These are phyloP conservation scores for Nyctanthes arbortristis DNA, from an alignment of 257 asterid genomes.

Conservation along the genomic window DNA sequence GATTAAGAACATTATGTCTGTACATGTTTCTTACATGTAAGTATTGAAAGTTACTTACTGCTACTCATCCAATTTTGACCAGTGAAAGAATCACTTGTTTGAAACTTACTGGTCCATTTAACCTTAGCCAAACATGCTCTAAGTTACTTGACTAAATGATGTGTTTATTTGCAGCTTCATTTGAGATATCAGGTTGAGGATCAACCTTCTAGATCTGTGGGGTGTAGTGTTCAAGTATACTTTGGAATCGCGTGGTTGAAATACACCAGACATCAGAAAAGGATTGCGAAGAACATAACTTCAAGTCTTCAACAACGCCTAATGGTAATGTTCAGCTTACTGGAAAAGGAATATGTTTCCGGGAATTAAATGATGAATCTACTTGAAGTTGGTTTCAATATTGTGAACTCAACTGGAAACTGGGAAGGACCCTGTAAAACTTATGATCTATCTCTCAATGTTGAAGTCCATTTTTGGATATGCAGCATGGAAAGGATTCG, in stretches of 20 bases:
- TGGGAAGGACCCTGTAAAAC: background rate
- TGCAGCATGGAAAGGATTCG: background rate
- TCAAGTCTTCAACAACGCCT: slow-evolving; percentile 77
- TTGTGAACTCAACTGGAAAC: background rate
- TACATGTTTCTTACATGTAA: too few relatives aligned
- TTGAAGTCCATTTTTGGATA: background rate
- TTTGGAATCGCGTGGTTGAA: slow-evolving; percentile 88
- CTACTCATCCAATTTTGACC: background rate
- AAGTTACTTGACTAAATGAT: background rate
- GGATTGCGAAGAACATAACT: slow-evolving; percentile 76
- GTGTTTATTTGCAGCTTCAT: slow-evolving; percentile 66
- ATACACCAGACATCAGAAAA: slow-evolving; percentile 67
- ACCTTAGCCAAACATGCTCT: background rate
- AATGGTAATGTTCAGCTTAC: slow-evolving; percentile 67
- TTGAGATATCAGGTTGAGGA: slow-evolving; percentile 85
- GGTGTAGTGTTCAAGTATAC: slow-evolving; percentile 79
- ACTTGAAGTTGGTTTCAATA: background rate
- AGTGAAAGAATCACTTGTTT: background rate
- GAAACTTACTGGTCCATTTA: background rate
- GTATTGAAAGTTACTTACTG: too few relatives aligned
- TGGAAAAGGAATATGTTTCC: slow-evolving; percentile 88
- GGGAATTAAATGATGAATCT: slow-evolving; percentile 25
- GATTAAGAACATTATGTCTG: too few relatives aligned
- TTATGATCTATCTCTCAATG: too few relatives aligned
- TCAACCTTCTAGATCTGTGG: slow-evolving; percentile 62